These are phyloP conservation scores for Mrakia gelida DNA, from an alignment of 768 basidiomycete species.

Conservation along the genomic window DNA sequence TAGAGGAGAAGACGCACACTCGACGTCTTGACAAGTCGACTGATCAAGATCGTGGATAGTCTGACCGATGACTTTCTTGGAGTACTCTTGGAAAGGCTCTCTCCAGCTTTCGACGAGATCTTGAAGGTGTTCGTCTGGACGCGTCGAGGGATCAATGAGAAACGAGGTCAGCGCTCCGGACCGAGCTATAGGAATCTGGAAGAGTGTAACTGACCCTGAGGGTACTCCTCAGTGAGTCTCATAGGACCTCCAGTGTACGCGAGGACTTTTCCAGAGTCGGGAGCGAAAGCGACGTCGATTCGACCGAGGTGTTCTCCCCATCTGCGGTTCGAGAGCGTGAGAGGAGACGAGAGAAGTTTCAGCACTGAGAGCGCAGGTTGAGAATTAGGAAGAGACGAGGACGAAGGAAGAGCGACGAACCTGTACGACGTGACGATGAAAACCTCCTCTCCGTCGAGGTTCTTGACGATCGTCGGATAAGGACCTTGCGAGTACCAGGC, in stretches of 20 bases:
- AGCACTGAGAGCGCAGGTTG: background rate
- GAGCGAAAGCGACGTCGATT: constrained; percentile 50
- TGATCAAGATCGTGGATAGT: constrained; percentile 47
- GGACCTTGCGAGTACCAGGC: constrained; percentile 47
- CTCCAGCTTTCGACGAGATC: constrained; percentile 48
- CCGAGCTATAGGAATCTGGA: background rate
- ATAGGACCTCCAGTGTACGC: constrained; percentile 50
- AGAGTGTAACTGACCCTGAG: constrained; percentile 4
- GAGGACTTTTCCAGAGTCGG: constrained; percentile 45
- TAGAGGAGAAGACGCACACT: constrained; percentile 39
- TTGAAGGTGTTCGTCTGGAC: constrained; percentile 45
- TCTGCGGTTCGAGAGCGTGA: constrained; percentile 33
- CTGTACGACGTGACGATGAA: constrained; percentile 51
- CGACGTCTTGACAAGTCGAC: constrained; percentile 48
- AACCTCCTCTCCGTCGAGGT: constrained; percentile 51
- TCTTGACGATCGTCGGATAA: constrained; percentile 51
- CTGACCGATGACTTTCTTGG: constrained; percentile 46
- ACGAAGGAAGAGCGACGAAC: background rate
- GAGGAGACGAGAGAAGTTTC: background rate
- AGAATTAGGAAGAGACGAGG: background rate
- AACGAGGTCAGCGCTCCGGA: too few relatives aligned
- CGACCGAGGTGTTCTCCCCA: constrained; percentile 53
- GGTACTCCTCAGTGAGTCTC: constrained; percentile 44
- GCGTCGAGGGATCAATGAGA: background rate
- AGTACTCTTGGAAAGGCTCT: constrained; percentile 46